Base-by-base conservation (phyloP, 129 eudicot species). In the Mikania micrantha region DNA sequence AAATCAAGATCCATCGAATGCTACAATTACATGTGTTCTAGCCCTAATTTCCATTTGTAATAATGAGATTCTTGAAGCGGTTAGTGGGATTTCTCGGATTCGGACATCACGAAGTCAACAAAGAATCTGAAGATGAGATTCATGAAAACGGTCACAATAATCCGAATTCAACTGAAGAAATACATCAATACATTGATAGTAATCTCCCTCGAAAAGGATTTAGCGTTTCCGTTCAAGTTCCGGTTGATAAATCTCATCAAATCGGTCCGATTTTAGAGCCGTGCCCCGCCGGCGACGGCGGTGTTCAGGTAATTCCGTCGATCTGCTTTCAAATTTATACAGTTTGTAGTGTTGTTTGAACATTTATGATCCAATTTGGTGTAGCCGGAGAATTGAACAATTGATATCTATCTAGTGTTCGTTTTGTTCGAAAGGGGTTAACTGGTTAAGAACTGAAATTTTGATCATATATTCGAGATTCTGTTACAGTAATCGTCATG, bases 191-290 rank as follows among this genome's bases (percentile, higher is more conserved):
- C 29, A 40, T 40, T 21, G 28, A 70, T 50, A 48, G 24, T 24
- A 19, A 70, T 73, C 76, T 62, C 7, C 85, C 78, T 4, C 95
- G 98, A 0, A 88, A 61, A 66, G 98, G 98, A 1, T 86, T 85
- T 73, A 86, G 96, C 62, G 98, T 88, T 16, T 73, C 96, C 2
- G 90, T 88, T 61, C 81, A 86, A 72, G 87, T 88, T 25, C 62
- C 87, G 2, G 90, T 78, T 11, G 95, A 88, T 19, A 77, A 85
- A 49, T 28, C 85, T 53, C 78, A 25, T 63, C 47, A 54, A 8
- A 38, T 81, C 58, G 83, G 95, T 0, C 98, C 98, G 1, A 28
- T 92, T 41, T 61, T 92, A 21, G 71, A 82, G 4, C 82, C 84
- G 7, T 82, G 91, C 66, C 68, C 53, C 24, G 76, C 73, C 48